phyloP scores from a whole-genome alignment of 2,329 filamentous ascomycete genomes.

The Pseudophaeomoniella oleicola region DNA sequence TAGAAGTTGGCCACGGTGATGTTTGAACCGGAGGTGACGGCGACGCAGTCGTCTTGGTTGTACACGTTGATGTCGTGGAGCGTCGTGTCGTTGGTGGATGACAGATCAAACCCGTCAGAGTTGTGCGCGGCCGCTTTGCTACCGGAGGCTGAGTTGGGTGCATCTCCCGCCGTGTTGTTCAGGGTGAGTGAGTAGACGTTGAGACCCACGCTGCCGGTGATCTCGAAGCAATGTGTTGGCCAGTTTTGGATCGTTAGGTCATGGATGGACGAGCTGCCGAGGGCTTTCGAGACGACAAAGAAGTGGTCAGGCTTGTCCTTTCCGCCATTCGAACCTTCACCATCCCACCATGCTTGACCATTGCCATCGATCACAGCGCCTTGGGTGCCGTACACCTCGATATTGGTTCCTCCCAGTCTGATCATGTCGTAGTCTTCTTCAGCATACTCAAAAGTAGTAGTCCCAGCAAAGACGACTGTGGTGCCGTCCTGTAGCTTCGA shows the following conservation, averaged over 20 bases:
- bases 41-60: slow-evolving; percentile 50
- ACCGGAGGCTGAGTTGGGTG: slow-evolving; percentile 17
- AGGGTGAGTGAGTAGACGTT: slow-evolving; percentile 22
- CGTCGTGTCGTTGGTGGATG: slow-evolving; percentile 33
- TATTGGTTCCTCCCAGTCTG: slow-evolving; percentile 21
- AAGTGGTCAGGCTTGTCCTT: slow-evolving; percentile 22
- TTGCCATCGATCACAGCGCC: slow-evolving; percentile 24
- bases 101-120: slow-evolving; percentile 35
- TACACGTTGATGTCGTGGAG: slow-evolving; percentile 39
- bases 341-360: slow-evolving; percentile 29
- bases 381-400: slow-evolving; percentile 23
- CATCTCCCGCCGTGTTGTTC: slow-evolving; percentile 24
- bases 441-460: slow-evolving; percentile 19
- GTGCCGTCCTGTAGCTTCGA: slow-evolving; percentile 24
- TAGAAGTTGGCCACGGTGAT: slow-evolving; percentile 13
- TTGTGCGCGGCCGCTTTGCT: slow-evolving; percentile 26
- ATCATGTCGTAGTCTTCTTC: slow-evolving; percentile 22
- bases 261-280: slow-evolving; percentile 22
- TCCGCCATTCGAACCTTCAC: slow-evolving; percentile 32
- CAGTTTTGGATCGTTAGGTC: slow-evolving; percentile 26
- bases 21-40: slow-evolving; percentile 36
- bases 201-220: slow-evolving; percentile 18
- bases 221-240: slow-evolving; percentile 24
- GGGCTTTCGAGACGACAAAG: slow-evolving; percentile 21
- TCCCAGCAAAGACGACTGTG: slow-evolving; percentile 26